These are phyloP conservation scores for Naganishia antarctica DNA, from an alignment of 768 basidiomycete species.

Conservation along the genomic window DNA sequence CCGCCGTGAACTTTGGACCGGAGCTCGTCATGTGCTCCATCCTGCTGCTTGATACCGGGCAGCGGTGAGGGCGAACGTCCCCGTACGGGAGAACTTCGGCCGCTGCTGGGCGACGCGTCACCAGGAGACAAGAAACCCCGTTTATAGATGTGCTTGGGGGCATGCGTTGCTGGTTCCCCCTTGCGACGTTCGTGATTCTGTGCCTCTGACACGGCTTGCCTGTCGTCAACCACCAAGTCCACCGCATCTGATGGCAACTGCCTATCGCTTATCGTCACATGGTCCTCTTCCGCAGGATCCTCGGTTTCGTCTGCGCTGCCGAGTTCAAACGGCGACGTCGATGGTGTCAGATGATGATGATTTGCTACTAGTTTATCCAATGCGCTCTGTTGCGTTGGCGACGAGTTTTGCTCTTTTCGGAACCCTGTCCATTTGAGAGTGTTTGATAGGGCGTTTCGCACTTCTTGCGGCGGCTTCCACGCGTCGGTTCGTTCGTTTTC, in stretches of 20 bases:
- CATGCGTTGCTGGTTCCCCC: slow-evolving; percentile 56
- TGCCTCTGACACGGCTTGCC: slow-evolving; percentile 55
- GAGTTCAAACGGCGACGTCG: slow-evolving; percentile 37
- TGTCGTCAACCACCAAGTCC: slow-evolving; percentile 77
- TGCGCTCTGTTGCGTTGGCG: not conserved
- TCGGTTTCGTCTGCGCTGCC: slow-evolving; percentile 34
- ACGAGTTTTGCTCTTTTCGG: slow-evolving; percentile 4
- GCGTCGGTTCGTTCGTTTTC: slow-evolving; percentile 38
- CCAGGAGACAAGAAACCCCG: slow-evolving; percentile 8
- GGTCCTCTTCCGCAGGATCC: slow-evolving; percentile 35
- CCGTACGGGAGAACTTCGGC: not conserved
- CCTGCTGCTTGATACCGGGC: not conserved
- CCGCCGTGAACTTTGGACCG: not conserved
- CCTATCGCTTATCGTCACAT: slow-evolving; percentile 32
- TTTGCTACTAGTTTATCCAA: not conserved
- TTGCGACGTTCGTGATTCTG: slow-evolving; percentile 57
- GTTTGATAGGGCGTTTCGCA: slow-evolving; percentile 11
- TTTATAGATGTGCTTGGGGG: slow-evolving; percentile 40
- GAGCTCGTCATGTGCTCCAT: slow-evolving; percentile 4
- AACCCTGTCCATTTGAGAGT: slow-evolving; percentile 18
- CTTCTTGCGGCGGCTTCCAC: slow-evolving; percentile 30
- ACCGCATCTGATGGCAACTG: slow-evolving; percentile 62
- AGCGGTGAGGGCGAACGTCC: not conserved
- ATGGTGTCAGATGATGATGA: slow-evolving; percentile 27
- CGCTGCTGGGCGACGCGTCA: not conserved